These are phyloP conservation scores for Penicillium crystallinum DNA, from an alignment of 495 filamentous ascomycete species.

Conservation along the genomic window DNA sequence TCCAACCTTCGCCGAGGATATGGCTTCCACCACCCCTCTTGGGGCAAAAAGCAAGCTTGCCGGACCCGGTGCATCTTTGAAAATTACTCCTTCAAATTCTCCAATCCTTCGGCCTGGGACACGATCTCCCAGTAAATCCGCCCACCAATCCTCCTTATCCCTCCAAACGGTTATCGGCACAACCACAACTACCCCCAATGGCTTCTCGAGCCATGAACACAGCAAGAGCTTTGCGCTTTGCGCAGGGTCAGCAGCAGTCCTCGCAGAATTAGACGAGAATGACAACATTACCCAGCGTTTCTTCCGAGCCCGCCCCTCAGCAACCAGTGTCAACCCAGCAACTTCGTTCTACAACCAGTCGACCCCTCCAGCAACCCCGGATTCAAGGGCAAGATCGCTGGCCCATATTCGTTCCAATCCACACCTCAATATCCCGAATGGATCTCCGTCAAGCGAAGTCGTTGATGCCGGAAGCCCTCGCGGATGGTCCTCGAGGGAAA, in stretches of 20 bases:
- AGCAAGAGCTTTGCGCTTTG: conserved; percentile 76
- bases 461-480: conserved; percentile 60
- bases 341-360: conserved; percentile 55
- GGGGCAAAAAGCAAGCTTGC: conserved; percentile 35
- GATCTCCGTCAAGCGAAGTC: conserved; percentile 41
- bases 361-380: conserved; percentile 50
- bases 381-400: conserved; percentile 33
- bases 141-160: conserved; percentile 53
- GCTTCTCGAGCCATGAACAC: conserved; percentile 74
- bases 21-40: conserved; percentile 34
- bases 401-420: conserved; percentile 28
- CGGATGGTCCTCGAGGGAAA: conserved; percentile 78
- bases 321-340: conserved; percentile 57
- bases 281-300: conserved; percentile 74
- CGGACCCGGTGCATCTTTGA: conserved; percentile 45
- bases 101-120: conserved; percentile 58
- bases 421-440: conserved; percentile 24
- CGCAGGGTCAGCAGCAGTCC: conserved; percentile 87
- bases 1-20: conserved; percentile 19
- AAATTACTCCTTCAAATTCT: conserved; percentile 76
- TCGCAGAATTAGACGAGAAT: conserved; percentile 74
- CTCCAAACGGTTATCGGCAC: conserved; percentile 84
- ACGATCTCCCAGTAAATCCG: conserved; percentile 57
- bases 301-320: conserved; percentile 80
- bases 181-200: conserved; percentile 76